Conservation (phyloP, 805 yeast species). For the Pichia californica region DNA sequence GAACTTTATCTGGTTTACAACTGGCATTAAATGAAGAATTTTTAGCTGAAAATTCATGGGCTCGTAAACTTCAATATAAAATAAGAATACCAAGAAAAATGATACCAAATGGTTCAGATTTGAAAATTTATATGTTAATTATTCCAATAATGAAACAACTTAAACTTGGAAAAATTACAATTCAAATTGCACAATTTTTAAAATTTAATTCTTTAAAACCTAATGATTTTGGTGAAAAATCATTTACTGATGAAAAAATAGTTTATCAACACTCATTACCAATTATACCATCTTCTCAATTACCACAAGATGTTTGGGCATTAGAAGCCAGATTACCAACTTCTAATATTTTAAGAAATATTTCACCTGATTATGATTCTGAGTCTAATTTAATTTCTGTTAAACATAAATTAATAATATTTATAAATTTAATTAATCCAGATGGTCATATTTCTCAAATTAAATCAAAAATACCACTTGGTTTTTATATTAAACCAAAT, state of each 20-base stretch:
- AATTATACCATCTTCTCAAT: slow-evolving; percentile 21
- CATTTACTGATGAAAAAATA: slow-evolving; percentile 23
- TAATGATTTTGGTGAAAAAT: slow-evolving; percentile 18
- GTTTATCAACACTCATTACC: slow-evolving; percentile 36
- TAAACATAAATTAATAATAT: slow-evolving; percentile 39
- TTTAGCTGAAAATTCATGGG: slow-evolving; percentile 46
- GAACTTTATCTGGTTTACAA: slow-evolving; percentile 38
- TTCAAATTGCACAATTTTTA: slow-evolving; percentile 30
- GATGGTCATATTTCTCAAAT: slow-evolving; percentile 48
- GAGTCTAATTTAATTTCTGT: slow-evolving; percentile 33
- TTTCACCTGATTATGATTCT: slow-evolving; percentile 39
- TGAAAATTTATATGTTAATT: slow-evolving; percentile 37
- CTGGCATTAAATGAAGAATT: slow-evolving; percentile 36
- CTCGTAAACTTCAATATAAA: slow-evolving; percentile 44
- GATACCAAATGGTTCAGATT: slow-evolving; percentile 39
- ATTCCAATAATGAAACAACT: slow-evolving; percentile 45
- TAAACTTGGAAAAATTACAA: slow-evolving; percentile 29
- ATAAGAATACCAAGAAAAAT: slow-evolving; percentile 39
- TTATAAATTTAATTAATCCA: slow-evolving; percentile 39
- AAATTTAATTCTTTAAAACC: slow-evolving; percentile 17
- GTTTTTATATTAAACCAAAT: slow-evolving; percentile 36
- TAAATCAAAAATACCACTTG: slow-evolving; percentile 45
- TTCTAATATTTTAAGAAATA: slow-evolving; percentile 34
- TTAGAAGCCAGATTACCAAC: slow-evolving; percentile 35
- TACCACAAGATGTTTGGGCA: slow-evolving; percentile 41